phyloP scores from a whole-genome alignment of 2,329 filamentous ascomycete genomes.

The Boeremia exigua region DNA sequence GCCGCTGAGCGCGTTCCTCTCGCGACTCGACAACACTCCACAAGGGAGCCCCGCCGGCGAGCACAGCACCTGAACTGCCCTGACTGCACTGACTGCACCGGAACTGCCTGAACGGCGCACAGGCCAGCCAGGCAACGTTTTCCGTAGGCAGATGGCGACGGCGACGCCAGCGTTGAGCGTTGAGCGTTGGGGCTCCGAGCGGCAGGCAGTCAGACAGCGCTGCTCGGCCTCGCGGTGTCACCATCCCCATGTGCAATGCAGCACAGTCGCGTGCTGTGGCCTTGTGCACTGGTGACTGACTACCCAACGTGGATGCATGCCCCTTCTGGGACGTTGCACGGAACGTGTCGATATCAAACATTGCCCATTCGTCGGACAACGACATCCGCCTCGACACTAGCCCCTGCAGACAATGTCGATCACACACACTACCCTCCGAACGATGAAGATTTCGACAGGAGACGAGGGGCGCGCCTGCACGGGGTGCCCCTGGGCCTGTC shows the following conservation, averaged over 20 bases:
- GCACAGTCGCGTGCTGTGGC: conserved; percentile 2
- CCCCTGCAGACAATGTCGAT: conserved; percentile 15
- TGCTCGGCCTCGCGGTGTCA: no score
- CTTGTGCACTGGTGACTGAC: conserved; percentile 1
- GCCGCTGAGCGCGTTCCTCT: background rate
- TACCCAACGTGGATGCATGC: conserved; percentile 4
- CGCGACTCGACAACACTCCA: background rate
- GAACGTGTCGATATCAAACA: conserved; percentile 12
- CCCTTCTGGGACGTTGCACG: conserved; percentile 9
- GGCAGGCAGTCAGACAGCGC: no score
- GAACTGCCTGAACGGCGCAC: no score
- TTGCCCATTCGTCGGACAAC: background rate
- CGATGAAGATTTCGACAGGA: conserved; percentile 2
- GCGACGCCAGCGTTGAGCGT: no score
- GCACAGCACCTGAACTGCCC: conserved; percentile 5
- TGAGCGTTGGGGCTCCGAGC: background rate
- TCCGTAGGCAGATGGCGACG: no score
- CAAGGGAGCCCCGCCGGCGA: conserved; percentile 3
- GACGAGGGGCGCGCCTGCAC: background rate
- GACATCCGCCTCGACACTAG: conserved; percentile 3
- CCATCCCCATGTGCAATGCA: background rate
- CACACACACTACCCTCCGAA: conserved; percentile 6
- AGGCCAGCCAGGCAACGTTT: no score
- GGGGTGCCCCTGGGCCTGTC: background rate
- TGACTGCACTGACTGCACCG: no score